Evolutionary conservation across 2,329 filamentous ascomycete species (phyloP).

Genomic region (Alternaria postmessia): DNA sequence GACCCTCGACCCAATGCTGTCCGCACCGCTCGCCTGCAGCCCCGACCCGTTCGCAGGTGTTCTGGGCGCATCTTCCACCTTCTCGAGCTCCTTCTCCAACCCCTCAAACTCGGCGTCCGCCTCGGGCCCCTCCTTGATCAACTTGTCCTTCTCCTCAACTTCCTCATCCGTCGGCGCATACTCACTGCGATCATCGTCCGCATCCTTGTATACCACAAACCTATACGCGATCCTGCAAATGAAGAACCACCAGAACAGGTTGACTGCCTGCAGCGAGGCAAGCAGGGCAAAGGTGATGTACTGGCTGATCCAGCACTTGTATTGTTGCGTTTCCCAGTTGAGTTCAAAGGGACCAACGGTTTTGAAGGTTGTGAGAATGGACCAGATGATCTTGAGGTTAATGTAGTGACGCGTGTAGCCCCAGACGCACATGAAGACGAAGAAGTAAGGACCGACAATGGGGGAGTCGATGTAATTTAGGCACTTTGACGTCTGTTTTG

Average conservation of each 20-base stretch:
- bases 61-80: conserved; percentile 30
- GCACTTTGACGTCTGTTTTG: conserved; percentile 78
- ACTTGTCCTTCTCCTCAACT: conserved; percentile 34
- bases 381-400: conserved; percentile 79
- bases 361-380: conserved; percentile 76
- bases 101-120: conserved; percentile 50
- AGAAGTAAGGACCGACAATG: conserved; percentile 84
- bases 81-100: conserved; percentile 18
- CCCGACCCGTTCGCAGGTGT: conserved; percentile 20
- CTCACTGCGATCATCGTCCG: conserved; percentile 76
- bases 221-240: conserved; percentile 78
- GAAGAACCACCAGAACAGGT: conserved; percentile 83
- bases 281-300: conserved; percentile 72
- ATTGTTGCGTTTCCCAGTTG: conserved; percentile 78
- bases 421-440: conserved; percentile 82
- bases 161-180: conserved; percentile 63
- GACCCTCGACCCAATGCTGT: conserved; percentile 28
- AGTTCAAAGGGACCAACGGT: conserved; percentile 78
- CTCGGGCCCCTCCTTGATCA: conserved; percentile 13
- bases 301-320: conserved; percentile 76
- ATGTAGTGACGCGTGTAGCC: conserved; percentile 88
- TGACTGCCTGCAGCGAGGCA: conserved; percentile 73
- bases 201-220: conserved; percentile 68
- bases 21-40: conserved; percentile 15
- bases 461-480: conserved; percentile 88